A percentile compares a stretch with the other conserved stretches of the same genome.
phyloP scores from a whole-genome alignment of 2,329 filamentous ascomycete genomes.

The Elsinoe fawcettii region DNA sequence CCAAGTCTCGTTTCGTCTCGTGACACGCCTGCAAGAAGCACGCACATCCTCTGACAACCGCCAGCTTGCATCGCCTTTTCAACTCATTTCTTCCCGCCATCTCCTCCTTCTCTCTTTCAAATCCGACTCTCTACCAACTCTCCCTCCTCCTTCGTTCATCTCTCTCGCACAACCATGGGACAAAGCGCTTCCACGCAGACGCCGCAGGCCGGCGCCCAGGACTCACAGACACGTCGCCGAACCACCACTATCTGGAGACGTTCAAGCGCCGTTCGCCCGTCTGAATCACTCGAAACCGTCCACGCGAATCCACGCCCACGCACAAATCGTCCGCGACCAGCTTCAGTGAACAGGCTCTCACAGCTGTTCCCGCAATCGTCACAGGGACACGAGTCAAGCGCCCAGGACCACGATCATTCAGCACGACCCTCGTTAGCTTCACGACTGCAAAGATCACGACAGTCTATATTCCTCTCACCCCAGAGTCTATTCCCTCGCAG shows the following conservation, averaged over 20 bases:
- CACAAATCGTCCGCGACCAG: constrained; percentile 24
- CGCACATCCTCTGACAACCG: constrained; percentile 11
- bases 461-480: not conserved
- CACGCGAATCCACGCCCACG: not conserved
- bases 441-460: constrained; percentile 6
- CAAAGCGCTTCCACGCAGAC: constrained; percentile 24
- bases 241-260: constrained; percentile 17
- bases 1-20: constrained; percentile 11
- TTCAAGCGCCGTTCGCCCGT: constrained; percentile 13
- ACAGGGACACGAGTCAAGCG: not conserved
- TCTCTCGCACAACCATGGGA: constrained; percentile 23
- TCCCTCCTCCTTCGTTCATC: not conserved
- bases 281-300: constrained; percentile 9
- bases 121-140: constrained; percentile 16
- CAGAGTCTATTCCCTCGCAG: constrained; percentile 5
- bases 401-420: constrained; percentile 8
- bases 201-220: constrained; percentile 10
- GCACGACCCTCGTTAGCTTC: constrained; percentile 1
- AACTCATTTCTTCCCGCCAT: constrained; percentile 19
- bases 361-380: constrained; percentile 20
- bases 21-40: constrained; percentile 16
- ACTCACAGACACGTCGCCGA: constrained; percentile 6
- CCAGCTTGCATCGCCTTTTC: constrained; percentile 13
- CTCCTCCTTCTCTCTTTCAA: constrained; percentile 17
- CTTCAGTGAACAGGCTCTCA: constrained; percentile 26